Evolutionary conservation across 352 stramenopile species (phyloP).

Genomic region (Globisporangium yorkense): DNA sequence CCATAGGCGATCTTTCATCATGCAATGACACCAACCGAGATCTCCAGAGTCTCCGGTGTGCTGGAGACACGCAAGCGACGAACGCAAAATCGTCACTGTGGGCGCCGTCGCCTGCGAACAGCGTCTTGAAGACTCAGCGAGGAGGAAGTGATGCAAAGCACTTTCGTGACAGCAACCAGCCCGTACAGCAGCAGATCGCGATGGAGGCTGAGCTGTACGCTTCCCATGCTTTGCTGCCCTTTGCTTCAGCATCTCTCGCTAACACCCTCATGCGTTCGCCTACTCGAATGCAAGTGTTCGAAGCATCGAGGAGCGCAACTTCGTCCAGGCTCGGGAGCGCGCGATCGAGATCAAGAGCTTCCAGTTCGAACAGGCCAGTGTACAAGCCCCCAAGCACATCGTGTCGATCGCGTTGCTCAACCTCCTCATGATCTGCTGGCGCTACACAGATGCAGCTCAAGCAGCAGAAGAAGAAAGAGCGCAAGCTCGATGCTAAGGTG

Average conservation of each 20-base stretch:
- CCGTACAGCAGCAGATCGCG: constrained; percentile 8
- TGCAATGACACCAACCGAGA: not conserved
- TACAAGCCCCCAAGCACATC: not conserved
- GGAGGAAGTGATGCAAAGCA: not conserved
- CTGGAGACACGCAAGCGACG: not conserved
- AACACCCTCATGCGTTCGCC: not conserved
- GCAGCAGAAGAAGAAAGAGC: constrained; percentile 15
- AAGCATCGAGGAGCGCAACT: constrained; percentile 10
- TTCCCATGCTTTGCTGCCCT: not conserved
- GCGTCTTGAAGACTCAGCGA: constrained; percentile 1
- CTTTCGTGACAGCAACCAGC: not conserved
- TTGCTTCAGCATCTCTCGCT: not conserved
- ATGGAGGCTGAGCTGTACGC: constrained; percentile 5
- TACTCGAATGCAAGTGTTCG: not conserved
- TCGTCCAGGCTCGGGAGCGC: constrained; percentile 1
- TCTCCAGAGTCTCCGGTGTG: not conserved
- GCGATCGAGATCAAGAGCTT: constrained; percentile 15
- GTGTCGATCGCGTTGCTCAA: not conserved
- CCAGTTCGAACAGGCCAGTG: constrained; percentile 13
- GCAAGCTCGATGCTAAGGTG: constrained; percentile 20
- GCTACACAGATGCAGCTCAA: constrained; percentile 20
- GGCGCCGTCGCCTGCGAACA: not conserved
- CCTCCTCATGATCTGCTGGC: not conserved
- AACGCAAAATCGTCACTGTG: not conserved
- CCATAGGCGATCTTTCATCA: not conserved